phyloP scores from a whole-genome alignment of 2,329 filamentous ascomycete genomes.

The Bretziella fagacearum region DNA sequence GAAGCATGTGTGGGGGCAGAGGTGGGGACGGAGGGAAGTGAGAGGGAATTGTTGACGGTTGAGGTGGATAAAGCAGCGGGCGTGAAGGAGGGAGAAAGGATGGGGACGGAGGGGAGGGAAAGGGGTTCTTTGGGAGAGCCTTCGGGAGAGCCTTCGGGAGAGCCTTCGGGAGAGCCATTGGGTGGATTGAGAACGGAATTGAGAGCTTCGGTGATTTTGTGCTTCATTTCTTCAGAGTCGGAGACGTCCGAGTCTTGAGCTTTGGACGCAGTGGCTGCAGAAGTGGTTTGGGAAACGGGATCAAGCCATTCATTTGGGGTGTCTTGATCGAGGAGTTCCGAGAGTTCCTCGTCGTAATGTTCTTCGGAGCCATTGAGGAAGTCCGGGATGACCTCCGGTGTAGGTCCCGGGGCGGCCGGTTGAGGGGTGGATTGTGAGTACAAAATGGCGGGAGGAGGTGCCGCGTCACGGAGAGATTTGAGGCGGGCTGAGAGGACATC shows the following conservation, averaged over 20 bases:
- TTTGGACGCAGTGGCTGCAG: background rate
- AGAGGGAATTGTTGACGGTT: conserved; percentile 17
- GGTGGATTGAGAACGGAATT: conserved; percentile 16
- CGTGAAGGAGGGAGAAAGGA: conserved; percentile 23
- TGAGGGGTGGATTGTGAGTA: background rate
- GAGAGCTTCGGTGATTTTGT: conserved; percentile 30
- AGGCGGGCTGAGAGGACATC: conserved; percentile 36
- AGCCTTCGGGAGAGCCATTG: background rate
- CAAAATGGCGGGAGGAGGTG: background rate
- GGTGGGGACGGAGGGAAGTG: conserved; percentile 28
- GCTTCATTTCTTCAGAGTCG: conserved; percentile 33
- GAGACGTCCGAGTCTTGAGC: conserved; percentile 26
- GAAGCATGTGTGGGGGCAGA: conserved; percentile 29
- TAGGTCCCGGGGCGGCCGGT: background rate
- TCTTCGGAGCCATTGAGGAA: background rate
- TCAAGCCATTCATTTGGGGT: conserved; percentile 20
- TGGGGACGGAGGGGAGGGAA: conserved; percentile 17
- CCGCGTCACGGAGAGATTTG: conserved; percentile 27
- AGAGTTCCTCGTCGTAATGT: conserved; percentile 32
- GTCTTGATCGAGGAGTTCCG: conserved; percentile 28
- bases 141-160: too few species aligned
- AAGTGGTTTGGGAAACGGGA: background rate
- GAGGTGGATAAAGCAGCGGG: conserved; percentile 12
- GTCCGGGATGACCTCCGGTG: background rate
- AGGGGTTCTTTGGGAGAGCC: background rate